Conservation (phyloP, 108 stramenopile genomes). For the Cyclotella cryptica region DNA sequence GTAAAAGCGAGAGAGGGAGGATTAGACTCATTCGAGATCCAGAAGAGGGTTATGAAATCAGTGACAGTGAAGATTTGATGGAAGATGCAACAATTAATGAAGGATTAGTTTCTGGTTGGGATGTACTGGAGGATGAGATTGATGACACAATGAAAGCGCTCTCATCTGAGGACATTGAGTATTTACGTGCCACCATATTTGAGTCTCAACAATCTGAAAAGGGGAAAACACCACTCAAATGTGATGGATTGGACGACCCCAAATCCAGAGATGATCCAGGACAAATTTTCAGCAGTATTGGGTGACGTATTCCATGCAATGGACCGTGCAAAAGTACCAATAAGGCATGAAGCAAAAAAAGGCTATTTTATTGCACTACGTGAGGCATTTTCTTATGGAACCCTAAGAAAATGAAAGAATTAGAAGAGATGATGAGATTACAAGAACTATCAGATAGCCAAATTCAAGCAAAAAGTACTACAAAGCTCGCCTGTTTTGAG, state of each 20-base stretch:
- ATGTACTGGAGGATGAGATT: not conserved
- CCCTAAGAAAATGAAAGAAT: slow-evolving; percentile 7
- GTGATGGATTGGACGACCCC: slow-evolving; percentile 27
- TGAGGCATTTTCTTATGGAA: slow-evolving; percentile 25
- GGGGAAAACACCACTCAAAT: slow-evolving; percentile 11
- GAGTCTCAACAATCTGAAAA: not conserved
- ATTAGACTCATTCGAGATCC: not conserved
- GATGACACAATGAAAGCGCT: not conserved
- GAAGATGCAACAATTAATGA: not conserved
- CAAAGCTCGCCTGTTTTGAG: slow-evolving; percentile 8
- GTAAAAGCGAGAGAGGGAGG: not conserved
- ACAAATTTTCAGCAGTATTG: slow-evolving; percentile 15
- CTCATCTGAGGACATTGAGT: not conserved
- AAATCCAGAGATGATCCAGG: slow-evolving; percentile 8
- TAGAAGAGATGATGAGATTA: slow-evolving; percentile 6
- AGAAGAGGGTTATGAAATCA: not conserved
- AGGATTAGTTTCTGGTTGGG: not conserved
- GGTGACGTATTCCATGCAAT: slow-evolving; percentile 48
- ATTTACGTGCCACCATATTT: not conserved
- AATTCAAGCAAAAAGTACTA: slow-evolving; percentile 10
- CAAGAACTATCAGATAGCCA: not conserved
- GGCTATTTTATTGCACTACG: slow-evolving; percentile 18
- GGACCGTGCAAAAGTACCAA: slow-evolving; percentile 20
- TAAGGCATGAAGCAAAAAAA: slow-evolving; percentile 24
- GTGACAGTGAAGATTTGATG: not conserved